Evolutionary conservation across 108 stramenopile species (phyloP).

Genomic region (Skeletonema marinoi): DNA sequence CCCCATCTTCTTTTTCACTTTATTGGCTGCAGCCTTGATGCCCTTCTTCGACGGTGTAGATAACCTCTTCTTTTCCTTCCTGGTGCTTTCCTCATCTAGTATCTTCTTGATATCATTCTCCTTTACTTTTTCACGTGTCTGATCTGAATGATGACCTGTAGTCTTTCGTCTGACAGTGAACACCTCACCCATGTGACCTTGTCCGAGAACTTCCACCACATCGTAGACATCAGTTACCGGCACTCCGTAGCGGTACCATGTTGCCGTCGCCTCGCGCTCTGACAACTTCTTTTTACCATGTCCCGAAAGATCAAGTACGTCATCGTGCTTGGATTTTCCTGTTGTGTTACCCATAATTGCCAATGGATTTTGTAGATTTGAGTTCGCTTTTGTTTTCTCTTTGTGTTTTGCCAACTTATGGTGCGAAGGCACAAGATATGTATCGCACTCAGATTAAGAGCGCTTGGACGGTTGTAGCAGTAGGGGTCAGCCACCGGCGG

Average conservation of each 20-base stretch:
- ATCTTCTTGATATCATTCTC: conserved; percentile 13
- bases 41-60: background rate
- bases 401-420: background rate
- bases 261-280: conserved; percentile 46
- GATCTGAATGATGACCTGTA: conserved; percentile 40
- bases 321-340: background rate
- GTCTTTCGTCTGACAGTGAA: conserved; percentile 55
- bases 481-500: background rate
- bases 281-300: conserved; percentile 9
- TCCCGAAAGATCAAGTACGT: conserved; percentile 1
- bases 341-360: background rate
- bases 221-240: conserved; percentile 57
- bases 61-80: conserved; percentile 9
- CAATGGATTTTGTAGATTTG: background rate
- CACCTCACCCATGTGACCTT: conserved; percentile 60
- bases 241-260: conserved; percentile 61
- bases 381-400: background rate
- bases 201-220: conserved; percentile 45
- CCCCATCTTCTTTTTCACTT: conserved; percentile 11
- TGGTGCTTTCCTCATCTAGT: background rate
- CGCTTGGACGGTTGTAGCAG: no score
- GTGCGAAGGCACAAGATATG: background rate
- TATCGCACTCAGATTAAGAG: background rate
- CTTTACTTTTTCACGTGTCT: conserved; percentile 17
- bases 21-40: conserved; percentile 20